These are phyloP conservation scores for Diutina sp. DNA, from an alignment of 1,139 yeast genomes.

Conservation along the genomic window DNA sequence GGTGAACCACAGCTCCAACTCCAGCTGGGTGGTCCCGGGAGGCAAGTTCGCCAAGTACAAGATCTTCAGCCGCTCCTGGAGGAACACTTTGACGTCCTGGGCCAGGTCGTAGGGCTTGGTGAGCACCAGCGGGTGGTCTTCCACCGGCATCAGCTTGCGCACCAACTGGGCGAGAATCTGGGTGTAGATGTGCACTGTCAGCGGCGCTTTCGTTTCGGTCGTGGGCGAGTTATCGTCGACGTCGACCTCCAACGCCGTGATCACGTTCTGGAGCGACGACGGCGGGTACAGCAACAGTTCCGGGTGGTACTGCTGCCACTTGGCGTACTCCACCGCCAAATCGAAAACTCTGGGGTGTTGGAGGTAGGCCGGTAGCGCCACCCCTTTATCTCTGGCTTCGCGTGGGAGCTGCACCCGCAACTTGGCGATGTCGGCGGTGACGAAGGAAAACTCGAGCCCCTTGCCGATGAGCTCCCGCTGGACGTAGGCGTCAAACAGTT, in stretches of 20 bases:
- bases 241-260: constrained; percentile 49
- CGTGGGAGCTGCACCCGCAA: constrained; percentile 67
- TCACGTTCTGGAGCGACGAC: constrained; percentile 36
- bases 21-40: constrained; percentile 78
- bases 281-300: constrained; percentile 43
- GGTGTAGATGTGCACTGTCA: constrained; percentile 21
- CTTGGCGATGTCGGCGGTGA: constrained; percentile 55
- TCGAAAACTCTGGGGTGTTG: constrained; percentile 73
- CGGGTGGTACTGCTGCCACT: constrained; percentile 56
- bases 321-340: constrained; percentile 55
- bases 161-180: constrained; percentile 38
- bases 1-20: constrained; percentile 83
- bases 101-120: constrained; percentile 65
- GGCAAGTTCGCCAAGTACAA: constrained; percentile 70
- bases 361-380: constrained; percentile 60
- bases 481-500: constrained; percentile 35
- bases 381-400: constrained; percentile 69
- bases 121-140: constrained; percentile 42
- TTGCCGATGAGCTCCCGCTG: constrained; percentile 28
- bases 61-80: constrained; percentile 66
- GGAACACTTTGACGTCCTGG: constrained; percentile 56
- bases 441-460: constrained; percentile 44
- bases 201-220: constrained; percentile 6
- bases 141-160: constrained; percentile 40
- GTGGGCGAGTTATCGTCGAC: constrained; percentile 7